A percentile compares a stretch with the other conserved stretches of the same genome.
phyloP scores from a whole-genome alignment of 108 stramenopile species.

The Asterionellopsis glacialis region DNA sequence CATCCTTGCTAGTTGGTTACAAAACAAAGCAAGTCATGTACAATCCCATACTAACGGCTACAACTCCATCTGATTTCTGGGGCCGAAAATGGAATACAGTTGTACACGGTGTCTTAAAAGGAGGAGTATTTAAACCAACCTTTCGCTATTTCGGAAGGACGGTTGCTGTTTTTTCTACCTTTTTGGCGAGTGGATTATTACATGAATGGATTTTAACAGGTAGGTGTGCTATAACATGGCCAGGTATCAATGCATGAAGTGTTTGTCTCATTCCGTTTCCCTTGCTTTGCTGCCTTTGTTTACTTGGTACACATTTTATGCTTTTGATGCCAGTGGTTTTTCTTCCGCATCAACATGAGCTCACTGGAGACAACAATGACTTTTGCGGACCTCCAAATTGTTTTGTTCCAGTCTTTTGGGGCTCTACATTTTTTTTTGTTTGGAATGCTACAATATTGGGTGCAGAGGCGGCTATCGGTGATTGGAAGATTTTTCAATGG shows the following conservation, averaged over 20 bases:
- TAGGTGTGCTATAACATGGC: constrained; percentile 2
- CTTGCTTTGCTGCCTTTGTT: too few relatives aligned
- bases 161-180: constrained; percentile 42
- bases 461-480: constrained; percentile 30
- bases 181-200: constrained; percentile 63
- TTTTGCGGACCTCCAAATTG: constrained; percentile 9
- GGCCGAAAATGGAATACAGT: constrained; percentile 63
- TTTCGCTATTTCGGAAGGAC: constrained; percentile 18
- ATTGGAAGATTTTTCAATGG: constrained; percentile 8
- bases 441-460: constrained; percentile 60
- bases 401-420: constrained; percentile 27
- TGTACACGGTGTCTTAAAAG: constrained; percentile 58
- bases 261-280: too few relatives aligned
- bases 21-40: constrained; percentile 28
- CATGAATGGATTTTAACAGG: constrained; percentile 36
- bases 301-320: too few relatives aligned
- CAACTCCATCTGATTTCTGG: constrained; percentile 67
- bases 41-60: constrained; percentile 19
- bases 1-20: constrained; percentile 20
- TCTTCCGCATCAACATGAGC: background rate
- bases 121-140: constrained; percentile 66
- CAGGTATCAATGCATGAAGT: too few relatives aligned
- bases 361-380: background rate
- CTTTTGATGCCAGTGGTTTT: background rate
- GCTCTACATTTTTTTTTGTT: constrained; percentile 48